These are phyloP conservation scores for Bacidia rubella DNA, from an alignment of 495 filamentous ascomycete genomes.

Conservation along the genomic window DNA sequence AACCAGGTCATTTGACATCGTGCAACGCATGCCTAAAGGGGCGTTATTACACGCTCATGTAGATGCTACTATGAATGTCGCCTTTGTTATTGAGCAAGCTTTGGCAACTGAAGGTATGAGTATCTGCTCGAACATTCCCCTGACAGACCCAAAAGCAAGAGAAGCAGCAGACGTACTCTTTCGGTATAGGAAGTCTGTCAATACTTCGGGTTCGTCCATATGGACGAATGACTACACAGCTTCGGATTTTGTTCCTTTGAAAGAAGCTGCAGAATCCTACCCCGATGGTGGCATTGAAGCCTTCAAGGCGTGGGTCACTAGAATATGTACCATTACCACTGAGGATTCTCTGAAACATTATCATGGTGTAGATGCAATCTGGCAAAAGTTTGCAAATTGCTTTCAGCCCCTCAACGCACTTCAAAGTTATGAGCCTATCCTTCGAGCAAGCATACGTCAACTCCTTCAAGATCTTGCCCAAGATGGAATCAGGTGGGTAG, in stretches of 20 bases:
- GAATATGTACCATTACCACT: slow-evolving; percentile 51
- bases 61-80: slow-evolving; percentile 79
- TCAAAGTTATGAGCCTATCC: slow-evolving; percentile 83
- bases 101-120: slow-evolving; percentile 64
- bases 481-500: slow-evolving; percentile 67
- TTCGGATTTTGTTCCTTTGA: slow-evolving; percentile 41
- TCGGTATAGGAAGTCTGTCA: slow-evolving; percentile 30
- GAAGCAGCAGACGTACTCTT: slow-evolving; percentile 40
- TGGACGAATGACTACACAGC: slow-evolving; percentile 51
- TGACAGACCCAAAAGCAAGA: slow-evolving; percentile 34
- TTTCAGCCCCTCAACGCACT: slow-evolving; percentile 60
- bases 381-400: slow-evolving; percentile 58
- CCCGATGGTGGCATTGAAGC: slow-evolving; percentile 53
- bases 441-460: slow-evolving; percentile 55
- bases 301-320: slow-evolving; percentile 68
- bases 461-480: slow-evolving; percentile 53
- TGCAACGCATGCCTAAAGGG: slow-evolving; percentile 81
- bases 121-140: slow-evolving; percentile 41
- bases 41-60: slow-evolving; percentile 78
- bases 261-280: slow-evolving; percentile 55
- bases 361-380: slow-evolving; percentile 66
- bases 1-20: slow-evolving; percentile 74
- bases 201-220: slow-evolving; percentile 25
- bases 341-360: slow-evolving; percentile 67
- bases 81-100: slow-evolving; percentile 57